Evolutionary conservation across 2,329 filamentous ascomycete genomes (phyloP).

Genomic region (Diaporthe helianthi): DNA sequence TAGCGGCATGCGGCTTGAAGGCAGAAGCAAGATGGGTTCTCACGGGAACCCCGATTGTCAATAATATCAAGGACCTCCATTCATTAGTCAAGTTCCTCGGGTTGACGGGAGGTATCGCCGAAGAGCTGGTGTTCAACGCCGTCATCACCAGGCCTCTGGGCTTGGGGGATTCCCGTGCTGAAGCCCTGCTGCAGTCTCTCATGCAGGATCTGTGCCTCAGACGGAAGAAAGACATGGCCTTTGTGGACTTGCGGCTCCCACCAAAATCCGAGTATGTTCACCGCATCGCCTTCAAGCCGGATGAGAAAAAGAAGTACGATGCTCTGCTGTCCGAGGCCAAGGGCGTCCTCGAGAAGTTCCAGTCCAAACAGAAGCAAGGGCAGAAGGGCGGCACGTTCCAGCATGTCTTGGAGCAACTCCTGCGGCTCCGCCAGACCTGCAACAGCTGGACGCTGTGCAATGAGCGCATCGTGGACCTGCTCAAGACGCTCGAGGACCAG

Average conservation of each 20-base stretch:
- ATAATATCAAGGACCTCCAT: slow-evolving; percentile 81
- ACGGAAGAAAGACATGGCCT: slow-evolving; percentile 86
- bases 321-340: slow-evolving; percentile 76
- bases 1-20: slow-evolving; percentile 70
- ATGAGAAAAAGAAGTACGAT: slow-evolving; percentile 81
- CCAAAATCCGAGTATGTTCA: slow-evolving; percentile 80
- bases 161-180: slow-evolving; percentile 61
- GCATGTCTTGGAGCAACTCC: slow-evolving; percentile 78
- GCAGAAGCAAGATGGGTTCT: slow-evolving; percentile 81
- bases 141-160: slow-evolving; percentile 74
- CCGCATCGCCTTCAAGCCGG: slow-evolving; percentile 72
- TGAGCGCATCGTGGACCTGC: slow-evolving; percentile 74
- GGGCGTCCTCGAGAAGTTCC: slow-evolving; percentile 70
- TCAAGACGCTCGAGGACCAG: slow-evolving; percentile 72
- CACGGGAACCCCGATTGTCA: slow-evolving; percentile 84
- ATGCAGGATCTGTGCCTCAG: slow-evolving; percentile 84
- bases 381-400: slow-evolving; percentile 66
- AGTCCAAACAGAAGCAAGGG: slow-evolving; percentile 50
- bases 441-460: slow-evolving; percentile 88
- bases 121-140: slow-evolving; percentile 75
- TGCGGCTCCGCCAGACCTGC: slow-evolving; percentile 83
- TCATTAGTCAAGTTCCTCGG: slow-evolving; percentile 80
- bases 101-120: slow-evolving; percentile 77
- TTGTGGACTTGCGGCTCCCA: slow-evolving; percentile 82
- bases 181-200: slow-evolving; percentile 73